Evolutionary conservation across 75 land plant genomes (phyloP), one percentile per base, ranked within the genome.

Genomic region (Pinus albicaulis): DNA sequence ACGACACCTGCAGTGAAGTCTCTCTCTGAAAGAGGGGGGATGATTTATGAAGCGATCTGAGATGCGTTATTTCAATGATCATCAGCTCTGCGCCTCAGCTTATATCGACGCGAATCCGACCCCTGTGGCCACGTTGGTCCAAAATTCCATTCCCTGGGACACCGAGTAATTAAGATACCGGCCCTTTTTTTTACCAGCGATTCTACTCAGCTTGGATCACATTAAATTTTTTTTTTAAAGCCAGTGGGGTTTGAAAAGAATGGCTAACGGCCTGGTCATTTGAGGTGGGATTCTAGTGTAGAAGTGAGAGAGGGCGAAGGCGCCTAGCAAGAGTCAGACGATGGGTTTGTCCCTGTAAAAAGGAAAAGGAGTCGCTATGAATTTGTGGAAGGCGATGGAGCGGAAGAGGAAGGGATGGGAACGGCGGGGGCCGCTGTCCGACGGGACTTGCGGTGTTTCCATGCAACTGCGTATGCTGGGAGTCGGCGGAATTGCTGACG

Each of bases 391-490:
- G 25, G 26, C 3, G 28, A 17, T 58, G 26, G 10, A 60, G 12
- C 3, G 63, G 60, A 22, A 59, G 15, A 15, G 28, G 28, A 16
- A 26, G 66, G 34, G 7, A 28, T 63, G 66, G 66, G 66, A 60
- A 61, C 13, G 16, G 34, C 5, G 65, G 65, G 28, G 15, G 22
- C 10, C 6, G 34, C 31, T 4, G 34, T 62, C 36, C 1, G 66
- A 63, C 66, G 66, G 66, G 66, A 63, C 31, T 63, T 63, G 26
- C 66, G 66, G 28, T 17, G 61, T 25, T 44, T 48, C 53, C 53
- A 48, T 48, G 53, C 53, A 48, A 48, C 53, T 48, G 53, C 53
- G 12, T 48, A 48, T 48, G 53, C 53, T 48, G 53, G 53, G 53
- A 48, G 53, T 48, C 53, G 12, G 53, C 53, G 2, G 53, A 8